Percentiles rank a stretch among this genome's conserved stretches.
phyloP scores from a whole-genome alignment of 345 rosid genomes.

The Eucalyptus cloeziana region DNA sequence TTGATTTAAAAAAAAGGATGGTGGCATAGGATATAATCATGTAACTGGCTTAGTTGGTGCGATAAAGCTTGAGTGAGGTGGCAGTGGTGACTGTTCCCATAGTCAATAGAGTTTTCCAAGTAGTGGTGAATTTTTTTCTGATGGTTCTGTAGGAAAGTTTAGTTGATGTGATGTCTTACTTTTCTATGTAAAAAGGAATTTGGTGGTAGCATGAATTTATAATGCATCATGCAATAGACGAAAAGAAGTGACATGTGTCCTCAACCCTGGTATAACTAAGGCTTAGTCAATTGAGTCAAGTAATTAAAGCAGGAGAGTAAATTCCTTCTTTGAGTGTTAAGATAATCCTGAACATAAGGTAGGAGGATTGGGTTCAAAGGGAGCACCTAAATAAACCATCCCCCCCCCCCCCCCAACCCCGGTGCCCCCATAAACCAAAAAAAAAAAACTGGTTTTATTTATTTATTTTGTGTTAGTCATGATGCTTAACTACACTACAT shows the following conservation, averaged over 20 bases:
- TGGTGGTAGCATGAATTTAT: background rate
- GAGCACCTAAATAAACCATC: background rate
- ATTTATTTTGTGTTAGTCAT: background rate
- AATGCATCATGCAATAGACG: background rate
- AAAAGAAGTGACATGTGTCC: background rate
- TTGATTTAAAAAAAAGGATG: background rate
- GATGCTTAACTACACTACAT: background rate
- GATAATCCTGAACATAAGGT: background rate
- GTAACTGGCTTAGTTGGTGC: background rate
- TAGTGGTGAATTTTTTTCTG: background rate
- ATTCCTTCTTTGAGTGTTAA: background rate
- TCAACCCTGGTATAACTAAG: background rate
- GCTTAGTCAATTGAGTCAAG: background rate
- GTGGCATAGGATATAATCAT: background rate
- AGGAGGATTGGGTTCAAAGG: background rate
- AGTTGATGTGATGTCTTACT: background rate
- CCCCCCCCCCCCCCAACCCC: too few species aligned
- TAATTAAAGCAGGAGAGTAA: background rate
- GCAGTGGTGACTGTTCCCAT: background rate
- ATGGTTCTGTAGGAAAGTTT: background rate
- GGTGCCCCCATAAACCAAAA: too few species aligned
- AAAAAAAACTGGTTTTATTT: background rate
- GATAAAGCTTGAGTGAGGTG: background rate
- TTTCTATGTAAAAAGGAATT: background rate
- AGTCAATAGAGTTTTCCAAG: background rate